phyloP scores from a whole-genome alignment of 495 filamentous ascomycete genomes.

The Jackrogersella minutella region DNA sequence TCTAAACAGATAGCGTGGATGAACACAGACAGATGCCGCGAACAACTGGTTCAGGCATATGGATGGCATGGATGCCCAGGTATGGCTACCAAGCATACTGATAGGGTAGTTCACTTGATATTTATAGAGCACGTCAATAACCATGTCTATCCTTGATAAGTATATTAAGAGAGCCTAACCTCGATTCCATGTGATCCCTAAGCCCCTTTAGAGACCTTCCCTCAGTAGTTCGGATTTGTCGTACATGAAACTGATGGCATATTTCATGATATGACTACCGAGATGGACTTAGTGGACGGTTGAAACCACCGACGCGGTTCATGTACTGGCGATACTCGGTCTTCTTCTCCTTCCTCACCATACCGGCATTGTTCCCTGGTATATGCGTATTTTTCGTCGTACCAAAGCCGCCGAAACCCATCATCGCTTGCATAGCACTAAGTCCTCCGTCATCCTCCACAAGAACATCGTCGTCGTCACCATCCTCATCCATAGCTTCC shows the following conservation, averaged over 20 bases:
- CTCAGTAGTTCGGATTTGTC: background rate
- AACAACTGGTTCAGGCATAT: no score
- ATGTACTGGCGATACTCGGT: constrained; percentile 98
- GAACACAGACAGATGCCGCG: no score
- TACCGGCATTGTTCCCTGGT: constrained; percentile 85
- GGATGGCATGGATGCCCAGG: background rate
- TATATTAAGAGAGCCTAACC: constrained; percentile 23
- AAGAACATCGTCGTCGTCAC: constrained; percentile 58
- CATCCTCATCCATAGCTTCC: constrained; percentile 58
- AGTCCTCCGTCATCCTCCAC: constrained; percentile 71
- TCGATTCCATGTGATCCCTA: background rate
- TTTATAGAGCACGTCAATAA: background rate
- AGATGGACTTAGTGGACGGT: constrained; percentile 76
- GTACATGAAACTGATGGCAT: background rate
- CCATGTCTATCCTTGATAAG: background rate
- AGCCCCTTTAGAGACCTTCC: background rate
- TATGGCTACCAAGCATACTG: background rate
- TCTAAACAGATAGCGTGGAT: no score
- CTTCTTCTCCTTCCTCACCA: constrained; percentile 91
- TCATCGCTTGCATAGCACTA: constrained; percentile 77
- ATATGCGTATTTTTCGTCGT: constrained; percentile 92
- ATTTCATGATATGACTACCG: constrained; percentile 36
- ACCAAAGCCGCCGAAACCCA: constrained; percentile 88
- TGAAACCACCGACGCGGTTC: constrained; percentile 97
- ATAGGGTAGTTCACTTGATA: background rate